Evolutionary conservation across 495 filamentous ascomycete species (phyloP).

Genomic region (Corynascus novoguineensis): DNA sequence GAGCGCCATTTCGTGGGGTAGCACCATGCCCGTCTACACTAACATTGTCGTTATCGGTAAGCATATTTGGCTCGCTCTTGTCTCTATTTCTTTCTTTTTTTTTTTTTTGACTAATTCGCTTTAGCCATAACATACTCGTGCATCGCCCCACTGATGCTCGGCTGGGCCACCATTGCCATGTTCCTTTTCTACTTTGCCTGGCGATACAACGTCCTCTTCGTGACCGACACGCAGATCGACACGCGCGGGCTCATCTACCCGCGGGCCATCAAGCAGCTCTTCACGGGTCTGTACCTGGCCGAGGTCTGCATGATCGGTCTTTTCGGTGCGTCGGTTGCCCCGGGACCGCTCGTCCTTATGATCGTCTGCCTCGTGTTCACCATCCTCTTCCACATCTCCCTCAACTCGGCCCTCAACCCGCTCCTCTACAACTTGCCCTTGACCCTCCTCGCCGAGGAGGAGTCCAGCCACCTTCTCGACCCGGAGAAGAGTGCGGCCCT

Average conservation of each 20-base stretch:
- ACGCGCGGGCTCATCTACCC: conserved; percentile 87
- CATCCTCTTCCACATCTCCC: conserved; percentile 72
- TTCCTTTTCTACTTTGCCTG: conserved; percentile 88
- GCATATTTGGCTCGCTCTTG: conserved; percentile 12
- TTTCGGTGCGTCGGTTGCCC: conserved; percentile 64
- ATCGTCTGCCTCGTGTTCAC: conserved; percentile 75
- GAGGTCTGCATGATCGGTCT: conserved; percentile 86
- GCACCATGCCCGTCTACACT: conserved; percentile 78
- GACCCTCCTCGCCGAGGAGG: conserved; percentile 57
- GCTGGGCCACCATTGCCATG: conserved; percentile 78
- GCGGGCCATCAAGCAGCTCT: conserved; percentile 84
- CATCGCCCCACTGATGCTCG: conserved; percentile 86
- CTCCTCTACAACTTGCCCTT: conserved; percentile 75
- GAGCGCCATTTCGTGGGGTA: conserved; percentile 75
- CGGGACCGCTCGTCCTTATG: conserved; percentile 80
- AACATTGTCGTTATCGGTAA: conserved; percentile 78
- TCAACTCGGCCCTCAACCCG: conserved; percentile 73
- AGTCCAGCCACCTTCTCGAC: conserved; percentile 40
- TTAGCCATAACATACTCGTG: conserved; percentile 77
- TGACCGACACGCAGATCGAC: conserved; percentile 77
- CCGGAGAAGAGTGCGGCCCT: conserved; percentile 25
- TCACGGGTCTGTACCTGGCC: conserved; percentile 79
- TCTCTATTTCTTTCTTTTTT: neutral
- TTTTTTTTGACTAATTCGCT: conserved; percentile 8
- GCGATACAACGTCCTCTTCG: conserved; percentile 92